Base-by-base conservation (phyloP, 1,284 basidiomycete species). In the Ustilago shanxiensis region DNA sequence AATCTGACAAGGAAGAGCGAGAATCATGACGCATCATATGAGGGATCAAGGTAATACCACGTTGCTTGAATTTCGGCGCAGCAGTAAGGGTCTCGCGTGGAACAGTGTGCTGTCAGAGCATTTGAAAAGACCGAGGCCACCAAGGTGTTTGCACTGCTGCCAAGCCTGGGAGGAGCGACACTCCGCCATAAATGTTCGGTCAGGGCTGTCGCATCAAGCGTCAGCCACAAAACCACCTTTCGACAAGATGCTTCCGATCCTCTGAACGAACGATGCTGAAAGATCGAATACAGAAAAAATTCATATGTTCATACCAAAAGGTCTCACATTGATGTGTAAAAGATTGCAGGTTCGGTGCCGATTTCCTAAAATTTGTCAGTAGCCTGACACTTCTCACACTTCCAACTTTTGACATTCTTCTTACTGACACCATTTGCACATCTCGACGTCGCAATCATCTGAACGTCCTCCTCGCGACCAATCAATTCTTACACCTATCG, bases 331-430 rank as follows among this genome's bases (percentile, higher is more conserved):
- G n/a, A 1, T 44, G 1, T 50, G 44, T n/a, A n/a, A n/a, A 29
- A 37, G 47, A 47, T 26, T 45, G n/a, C 22, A 16, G 50, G 10
- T 29, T 62, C 60, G 60, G 52, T 55, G 26, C 60, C 60, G 60
- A 47, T 45, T 31, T 28, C 26, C 14, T 45, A 62, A 62, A 62
- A 62, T 62, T 62, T 62, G 52, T 51, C 53, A 62, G 60, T 10
- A 20, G 35, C 49, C 33, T 37, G 33, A 11, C 22, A 39, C 63
- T 49, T 58, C 41, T 41, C 24, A 49, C 22, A 29, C 14, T 44
- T 20, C 14, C 26, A 44, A 44, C 31, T 44, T 20, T 20, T 44
- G 37, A 56, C 54, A 45, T 18, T 37, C 45, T 41, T 50, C 37
- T 52, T 49, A 29, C 47, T 56, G 24, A 26, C n/a, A 41, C 41